Evolutionary conservation across 352 stramenopile species (phyloP), one percentile per base, ranked within the genome.

Genomic region (Pythium angustatum): DNA sequence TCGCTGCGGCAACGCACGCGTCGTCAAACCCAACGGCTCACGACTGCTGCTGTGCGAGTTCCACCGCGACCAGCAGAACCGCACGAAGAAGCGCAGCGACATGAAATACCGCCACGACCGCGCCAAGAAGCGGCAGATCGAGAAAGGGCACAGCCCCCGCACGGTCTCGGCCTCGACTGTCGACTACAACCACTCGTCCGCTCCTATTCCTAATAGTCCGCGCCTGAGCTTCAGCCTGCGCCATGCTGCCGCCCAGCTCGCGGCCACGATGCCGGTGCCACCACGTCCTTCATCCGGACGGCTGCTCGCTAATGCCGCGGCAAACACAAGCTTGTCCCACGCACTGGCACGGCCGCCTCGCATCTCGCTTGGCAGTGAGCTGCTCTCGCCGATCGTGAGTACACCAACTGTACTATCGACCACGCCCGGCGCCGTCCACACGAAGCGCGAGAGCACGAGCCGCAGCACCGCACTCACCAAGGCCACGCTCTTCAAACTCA

Each of bases 51-150:
- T 95, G 19, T 95, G 86, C 49, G 83, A 95, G 62, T 83, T 87
- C 64, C 86, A 95, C 45, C 84, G 86, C 38, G 77, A 76, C 58
- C 85, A 93, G 62, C 84, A 93, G 63, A 95, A 95, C 53, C 76
- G 85, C n/a, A 93, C 85, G 26, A 94, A 94, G 72, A 93, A 93
- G 65, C 82, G 83, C 9, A 93, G 83, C 55, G 85, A 94, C 61
- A 82, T 89, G 64, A 91, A 93, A 62, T 90, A 88, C 68, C 75
- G 84, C 17, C 76, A 87, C 28, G 64, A 90, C 51, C 83, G 83
- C 17, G 76, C 79, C 43, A 78, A 77, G 59, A 89, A 90, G 56
- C 81, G 83, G 33, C 58, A 68, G 59, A 41, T 67, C 28, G 58
- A 68, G 43, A 64, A 57, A n/a, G n/a, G n/a, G 24, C 40, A 34